These are phyloP conservation scores for Neofusicoccum cordaticola DNA, from an alignment of 2,329 filamentous ascomycete species.

Conservation along the genomic window DNA sequence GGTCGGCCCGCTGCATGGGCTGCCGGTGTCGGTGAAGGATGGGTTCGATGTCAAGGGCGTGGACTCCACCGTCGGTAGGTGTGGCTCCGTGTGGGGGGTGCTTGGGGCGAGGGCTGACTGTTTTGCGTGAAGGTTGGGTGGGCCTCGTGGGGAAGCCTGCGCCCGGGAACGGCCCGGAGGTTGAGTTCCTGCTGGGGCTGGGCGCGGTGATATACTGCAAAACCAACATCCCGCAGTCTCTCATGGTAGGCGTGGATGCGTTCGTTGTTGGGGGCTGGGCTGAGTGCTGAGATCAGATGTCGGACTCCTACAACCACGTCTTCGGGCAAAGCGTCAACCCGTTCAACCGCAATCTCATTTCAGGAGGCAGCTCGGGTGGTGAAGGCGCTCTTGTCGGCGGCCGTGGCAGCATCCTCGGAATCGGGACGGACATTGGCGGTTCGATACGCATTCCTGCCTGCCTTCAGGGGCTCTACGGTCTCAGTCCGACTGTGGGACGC, in stretches of 20 bases:
- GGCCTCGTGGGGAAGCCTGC: constrained; percentile 31
- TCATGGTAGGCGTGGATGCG: constrained; percentile 44
- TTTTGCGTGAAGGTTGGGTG: constrained; percentile 51
- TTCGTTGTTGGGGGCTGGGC: constrained; percentile 39
- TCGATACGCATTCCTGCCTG: constrained; percentile 16
- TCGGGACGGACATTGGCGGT: constrained; percentile 33
- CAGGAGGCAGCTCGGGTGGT: constrained; percentile 56
- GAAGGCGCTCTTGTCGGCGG: constrained; percentile 56
- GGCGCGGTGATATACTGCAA: constrained; percentile 53
- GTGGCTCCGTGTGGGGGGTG: neutral
- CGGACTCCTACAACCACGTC: constrained; percentile 50
- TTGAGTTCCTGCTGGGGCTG: constrained; percentile 37
- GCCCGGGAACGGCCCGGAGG: constrained; percentile 22
- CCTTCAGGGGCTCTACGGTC: constrained; percentile 15
- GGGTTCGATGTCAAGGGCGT: constrained; percentile 49
- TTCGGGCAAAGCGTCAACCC: constrained; percentile 55
- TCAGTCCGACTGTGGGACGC: constrained; percentile 36
- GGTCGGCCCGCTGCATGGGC: constrained; percentile 46
- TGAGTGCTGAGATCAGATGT: constrained; percentile 31
- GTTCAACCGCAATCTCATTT: constrained; percentile 49
- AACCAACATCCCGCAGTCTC: constrained; percentile 53
- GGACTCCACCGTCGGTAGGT: constrained; percentile 58
- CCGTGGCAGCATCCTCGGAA: constrained; percentile 52
- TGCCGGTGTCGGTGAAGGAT: constrained; percentile 50
- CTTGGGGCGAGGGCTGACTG: constrained; percentile 46